Evolutionary conservation across 2,329 filamentous ascomycete genomes (phyloP).

Genomic region (Purpureocillium takamizusanense): DNA sequence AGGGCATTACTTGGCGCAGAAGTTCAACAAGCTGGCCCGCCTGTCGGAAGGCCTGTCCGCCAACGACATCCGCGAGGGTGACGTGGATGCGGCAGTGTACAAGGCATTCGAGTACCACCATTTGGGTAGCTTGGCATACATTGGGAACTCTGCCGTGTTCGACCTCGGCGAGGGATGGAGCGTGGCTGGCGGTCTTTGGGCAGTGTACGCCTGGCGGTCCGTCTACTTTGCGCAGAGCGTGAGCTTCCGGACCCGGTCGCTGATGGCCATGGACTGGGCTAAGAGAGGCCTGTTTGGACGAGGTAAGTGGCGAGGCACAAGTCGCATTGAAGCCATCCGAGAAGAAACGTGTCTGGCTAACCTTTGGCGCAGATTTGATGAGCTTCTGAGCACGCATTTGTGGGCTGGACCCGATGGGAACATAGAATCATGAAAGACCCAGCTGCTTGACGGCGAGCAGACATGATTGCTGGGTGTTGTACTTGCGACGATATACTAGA

Average conservation of each 20-base stretch:
- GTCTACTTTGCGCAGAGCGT: conserved; percentile 98
- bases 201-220: conserved; percentile 91
- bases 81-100: conserved; percentile 86
- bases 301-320: conserved; percentile 54
- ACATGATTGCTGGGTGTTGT: too few species aligned
- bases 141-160: conserved; percentile 94
- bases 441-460: too few species aligned
- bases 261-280: conserved; percentile 98
- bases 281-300: conserved; percentile 92
- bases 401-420: not conserved
- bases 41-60: conserved; percentile 63
- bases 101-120: conserved; percentile 92
- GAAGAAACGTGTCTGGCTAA: not conserved
- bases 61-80: conserved; percentile 80
- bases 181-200: conserved; percentile 75
- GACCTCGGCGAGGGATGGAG: conserved; percentile 73
- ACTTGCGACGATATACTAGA: too few species aligned
- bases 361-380: conserved; percentile 35
- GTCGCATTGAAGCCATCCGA: not conserved
- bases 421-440: too few species aligned
- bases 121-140: conserved; percentile 84
- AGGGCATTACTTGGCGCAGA: conserved; percentile 82
- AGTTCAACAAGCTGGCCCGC: conserved; percentile 85
- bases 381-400: conserved; percentile 30
- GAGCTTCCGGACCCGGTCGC: conserved; percentile 75